Base-by-base conservation (phyloP, 2,329 filamentous ascomycete species). In the Penicillium sp. region DNA sequence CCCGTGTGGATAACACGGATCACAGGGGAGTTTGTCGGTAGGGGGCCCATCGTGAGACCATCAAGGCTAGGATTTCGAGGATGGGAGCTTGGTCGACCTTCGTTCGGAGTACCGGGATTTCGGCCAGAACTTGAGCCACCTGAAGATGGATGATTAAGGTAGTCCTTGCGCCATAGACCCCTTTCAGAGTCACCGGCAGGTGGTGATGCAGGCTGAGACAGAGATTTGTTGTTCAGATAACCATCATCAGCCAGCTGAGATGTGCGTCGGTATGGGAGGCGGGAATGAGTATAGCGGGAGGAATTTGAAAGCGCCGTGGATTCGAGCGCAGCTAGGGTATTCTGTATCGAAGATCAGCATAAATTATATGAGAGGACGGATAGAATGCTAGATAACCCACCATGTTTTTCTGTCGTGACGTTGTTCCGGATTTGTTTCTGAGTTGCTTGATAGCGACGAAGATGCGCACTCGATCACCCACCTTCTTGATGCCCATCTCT, bases 401-500 rank as follows among this genome's bases (percentile, higher is more conserved):
- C 79, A 93, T 84, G 78, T 96, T 91, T 58, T 90, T 85, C 78
- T 91, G 91, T 75, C 89, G 90, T 66, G 88, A 85, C 67, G 88
- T 90, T 56, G 88, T 84, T 63, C 88, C 88, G 5, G 88, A 84
- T 73, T 86, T 90, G 53, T 87, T 91, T 61, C 90, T 82, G 54
- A 94, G 79, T 73, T 91, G 89, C 77, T 93, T 93, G 70, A 93
- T 91, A 62, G 88, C 87, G 59, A 92, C 82, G 67, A 91, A 92
- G 58, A 99, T 88, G 60, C 93, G 89, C 35, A 99, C 93, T 51
- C 94, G 87, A 74, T 99, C 94, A 61, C 94, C 94, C 62, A 99
- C 90, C 76, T 97, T 99, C 65, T 96, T 95, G 65, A 99, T 93
- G 41, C 94, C 94, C 85, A 99, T 96, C 74, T 99, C 94, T 75